Base-by-base conservation (phyloP, 2,329 filamentous ascomycete species). In the Acrodontium crateriforme region DNA sequence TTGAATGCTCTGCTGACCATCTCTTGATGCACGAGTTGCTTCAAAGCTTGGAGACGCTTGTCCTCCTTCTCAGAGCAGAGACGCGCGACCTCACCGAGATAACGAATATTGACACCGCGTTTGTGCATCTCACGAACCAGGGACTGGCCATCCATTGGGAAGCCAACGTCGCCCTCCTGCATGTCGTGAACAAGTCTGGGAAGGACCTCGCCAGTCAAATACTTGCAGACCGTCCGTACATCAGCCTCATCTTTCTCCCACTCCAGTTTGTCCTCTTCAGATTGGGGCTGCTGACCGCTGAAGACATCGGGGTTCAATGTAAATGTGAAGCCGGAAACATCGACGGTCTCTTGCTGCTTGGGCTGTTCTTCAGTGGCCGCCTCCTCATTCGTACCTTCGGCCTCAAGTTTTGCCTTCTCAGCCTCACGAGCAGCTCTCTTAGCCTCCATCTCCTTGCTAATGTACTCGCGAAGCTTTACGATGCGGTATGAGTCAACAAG, bases 81-180 rank as follows among this genome's bases (percentile, higher is more conserved):
- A 28, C 80, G 65, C 9, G 82, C 78, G 37, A 98, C 59, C 55
- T 75, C 78, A 40, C 89, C 89, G n/a, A 95, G 68, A 54, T 98
- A 98, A 47, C 91, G 74, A 37, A 95, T 70, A 60, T 98, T 98
- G 62, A 98, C 85, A 58, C 89, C 89, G 22, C 87, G 81, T 66
- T 93, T 93, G 64, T 98, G 89, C 49, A 98, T 67, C 28, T 94
- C 70, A 40, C 76, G 74, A 45, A 78, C 82, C 33, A 98, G 65
- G 12, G 87, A 94, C 47, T 80, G 72, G n/a, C 89, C 89, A 46
- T 98, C 91, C 83, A 95, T 94, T 9, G 89, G 89, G 63, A 95
- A 95, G 46, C 87, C 89, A 41, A 93, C 78, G 42, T 98, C 87
- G 5, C 83, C 85, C 40, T 92, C 82, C 49, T 79, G 78, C 33